Evolutionary conservation across 306 rosid genomes (phyloP), one percentile per base, ranked within the genome.

Genomic region (Clitoria ternatea): DNA sequence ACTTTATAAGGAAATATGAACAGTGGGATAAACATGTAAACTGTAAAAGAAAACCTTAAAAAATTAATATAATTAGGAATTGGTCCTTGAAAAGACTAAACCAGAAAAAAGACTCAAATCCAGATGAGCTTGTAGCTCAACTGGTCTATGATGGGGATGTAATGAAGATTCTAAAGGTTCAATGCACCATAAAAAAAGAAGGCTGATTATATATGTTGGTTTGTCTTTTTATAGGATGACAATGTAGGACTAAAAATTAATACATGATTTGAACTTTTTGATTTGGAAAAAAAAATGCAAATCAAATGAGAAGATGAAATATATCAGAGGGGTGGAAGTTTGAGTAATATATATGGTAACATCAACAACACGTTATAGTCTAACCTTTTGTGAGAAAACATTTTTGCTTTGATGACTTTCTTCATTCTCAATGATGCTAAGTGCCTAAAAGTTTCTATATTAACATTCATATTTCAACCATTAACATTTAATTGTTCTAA

Each of bases 361-460:
- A 42, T 64, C 12, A 15, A 44, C 35, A 12, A 32, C 32, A 75
- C 12, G 27, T 19, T 30, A 37, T 23, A 32, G 12, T 53, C 62
- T 76, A 65, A 33, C 48, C 59, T 13, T 74, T 13, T 17, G 64
- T 22, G 5, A 50, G 70, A 40, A 63, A 61, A 74, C 30, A 32
- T n/a, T 3, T 9, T 20, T 59, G 48, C 69, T 13, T 36, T 23
- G 24, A 61, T 48, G 19, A 35, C 39, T 60, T 61, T 14, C 33
- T 19, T 65, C 65, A n/a, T 48, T 33, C 29, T 15, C 12, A 57
- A 68, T 35, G 44, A 37, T 8, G 14, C 64, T 17, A 68, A 59
- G 47, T 36, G 26, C 55, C 47, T 17, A 48, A 68, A 26, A 6
- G 4, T 13, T 9, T 48, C 30, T 20, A 40, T 76, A 44, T 33